These are phyloP conservation scores for Malassezia sympodialis DNA, from an alignment of 1,284 basidiomycete genomes.

Conservation along the genomic window DNA sequence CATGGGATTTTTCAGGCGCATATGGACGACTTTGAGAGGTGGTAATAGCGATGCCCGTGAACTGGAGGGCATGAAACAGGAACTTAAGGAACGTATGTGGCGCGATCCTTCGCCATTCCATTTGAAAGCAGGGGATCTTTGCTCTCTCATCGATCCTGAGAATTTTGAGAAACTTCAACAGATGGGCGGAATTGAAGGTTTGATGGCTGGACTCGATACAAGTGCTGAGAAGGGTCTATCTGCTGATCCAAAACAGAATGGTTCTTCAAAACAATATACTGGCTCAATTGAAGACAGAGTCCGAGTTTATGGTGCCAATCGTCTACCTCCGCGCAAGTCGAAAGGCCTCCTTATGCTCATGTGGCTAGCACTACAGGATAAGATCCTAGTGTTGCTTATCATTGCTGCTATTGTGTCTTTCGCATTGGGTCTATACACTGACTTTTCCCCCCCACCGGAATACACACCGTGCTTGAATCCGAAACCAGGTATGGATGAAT, in stretches of 20 bases:
- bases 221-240: constrained; percentile 50
- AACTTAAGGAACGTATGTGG: constrained; percentile 26
- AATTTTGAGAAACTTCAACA: constrained; percentile 58
- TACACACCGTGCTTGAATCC: constrained; percentile 51
- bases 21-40: background rate
- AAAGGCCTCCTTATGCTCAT: constrained; percentile 76
- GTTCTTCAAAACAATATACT: constrained; percentile 4
- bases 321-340: constrained; percentile 64
- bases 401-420: constrained; percentile 86
- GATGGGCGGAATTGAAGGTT: constrained; percentile 63
- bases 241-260: constrained; percentile 14
- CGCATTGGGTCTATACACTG: constrained; percentile 85
- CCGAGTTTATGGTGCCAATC: constrained; percentile 67
- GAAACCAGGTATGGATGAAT: constrained; percentile 31
- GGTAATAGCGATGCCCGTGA: background rate
- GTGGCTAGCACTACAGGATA: constrained; percentile 91
- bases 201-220: constrained; percentile 68
- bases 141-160: constrained; percentile 81
- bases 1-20: background rate
- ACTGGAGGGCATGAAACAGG: constrained; percentile 17
- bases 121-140: constrained; percentile 62
- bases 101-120: constrained; percentile 40
- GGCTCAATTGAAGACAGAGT: constrained; percentile 28
- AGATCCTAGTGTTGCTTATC: constrained; percentile 77
- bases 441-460: constrained; percentile 64